Base-by-base conservation (phyloP, 2,329 filamentous ascomycete genomes). In the Aureobasidium pullulans region DNA sequence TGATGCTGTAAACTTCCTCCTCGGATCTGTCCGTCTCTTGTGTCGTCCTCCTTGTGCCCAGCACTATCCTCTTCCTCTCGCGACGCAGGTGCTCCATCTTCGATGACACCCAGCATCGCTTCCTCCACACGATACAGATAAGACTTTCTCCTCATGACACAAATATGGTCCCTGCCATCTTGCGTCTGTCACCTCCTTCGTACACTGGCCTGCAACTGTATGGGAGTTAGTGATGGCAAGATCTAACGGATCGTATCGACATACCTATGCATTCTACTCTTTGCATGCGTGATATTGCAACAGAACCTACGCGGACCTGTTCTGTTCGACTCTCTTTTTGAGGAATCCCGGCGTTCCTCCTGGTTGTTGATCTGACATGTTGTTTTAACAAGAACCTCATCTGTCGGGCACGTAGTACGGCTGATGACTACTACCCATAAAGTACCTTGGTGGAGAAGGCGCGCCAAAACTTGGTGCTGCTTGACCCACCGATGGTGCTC, bases 401-500 rank as follows among this genome's bases (percentile, higher is more conserved):
- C 50, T 56, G 52, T 56, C 40, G 19, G 40, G 40, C 31, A 56
- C 40, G 8, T 56, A 56, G 16, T 44, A 56, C 16, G 52, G 40
- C 31, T 40, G 52, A 37, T 56, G 29, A 11, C 40, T 46, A 31
- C 19, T 56, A 6, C 52, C 40, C 29, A 37, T 29, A 28, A 60
- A 49, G 50, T 56, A 56, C 13, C 43, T 52, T 28, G 42, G 59
- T 16, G 59, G 59, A 13, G 59, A 60, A 4, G 59, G 59, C 11
- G 50, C 59, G 42, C 59, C 59, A 44, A 60, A 60, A 6, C 15
- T n/a, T 1, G 50, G 32, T 48, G 40, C 59, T 31, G 67, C 65
- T 59, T 71, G 70, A 6, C 71, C 65, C 11, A 66, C 64, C 2
- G 70, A 69, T 4, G 68, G 70, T 31, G 68, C 68, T 46, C 70